Conservation (phyloP, 257 asterid species). For the Nicotiana obtusifolia region DNA sequence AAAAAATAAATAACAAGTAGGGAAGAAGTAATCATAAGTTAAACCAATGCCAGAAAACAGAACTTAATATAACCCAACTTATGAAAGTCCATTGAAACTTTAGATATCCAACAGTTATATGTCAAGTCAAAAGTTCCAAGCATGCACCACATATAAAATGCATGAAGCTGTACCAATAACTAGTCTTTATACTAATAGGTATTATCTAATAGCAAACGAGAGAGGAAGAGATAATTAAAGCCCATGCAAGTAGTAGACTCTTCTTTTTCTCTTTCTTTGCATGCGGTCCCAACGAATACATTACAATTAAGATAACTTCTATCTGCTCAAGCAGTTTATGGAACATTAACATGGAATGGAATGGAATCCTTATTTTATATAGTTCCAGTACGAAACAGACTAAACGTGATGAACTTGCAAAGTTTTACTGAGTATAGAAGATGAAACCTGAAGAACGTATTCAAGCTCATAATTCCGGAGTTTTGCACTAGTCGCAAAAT, state of each 20-base stretch:
- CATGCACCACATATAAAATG: not conserved
- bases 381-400: not conserved
- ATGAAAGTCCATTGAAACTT: not conserved
- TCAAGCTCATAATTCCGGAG: slow-evolving; percentile 87
- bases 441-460: slow-evolving; percentile 75
- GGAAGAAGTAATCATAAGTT: slow-evolving; percentile 8
- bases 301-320: not conserved
- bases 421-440: not conserved
- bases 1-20: slow-evolving; percentile 9
- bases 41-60: not conserved
- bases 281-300: not conserved
- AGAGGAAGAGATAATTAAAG: not conserved
- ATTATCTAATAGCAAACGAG: not conserved
- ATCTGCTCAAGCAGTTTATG: not conserved
- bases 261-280: not conserved
- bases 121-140: not conserved
- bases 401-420: slow-evolving; percentile 2
- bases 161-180: not conserved
- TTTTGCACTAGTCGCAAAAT: slow-evolving; percentile 59
- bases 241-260: not conserved
- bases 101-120: not conserved
- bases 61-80: not conserved
- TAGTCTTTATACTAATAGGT: not conserved
- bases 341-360: not conserved
- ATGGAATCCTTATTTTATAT: not conserved